A percentile compares a stretch with the other conserved stretches of the same genome.
These are phyloP conservation scores for Phytopythium helicoides DNA, from an alignment of 352 stramenopile genomes.

Conservation along the genomic window DNA sequence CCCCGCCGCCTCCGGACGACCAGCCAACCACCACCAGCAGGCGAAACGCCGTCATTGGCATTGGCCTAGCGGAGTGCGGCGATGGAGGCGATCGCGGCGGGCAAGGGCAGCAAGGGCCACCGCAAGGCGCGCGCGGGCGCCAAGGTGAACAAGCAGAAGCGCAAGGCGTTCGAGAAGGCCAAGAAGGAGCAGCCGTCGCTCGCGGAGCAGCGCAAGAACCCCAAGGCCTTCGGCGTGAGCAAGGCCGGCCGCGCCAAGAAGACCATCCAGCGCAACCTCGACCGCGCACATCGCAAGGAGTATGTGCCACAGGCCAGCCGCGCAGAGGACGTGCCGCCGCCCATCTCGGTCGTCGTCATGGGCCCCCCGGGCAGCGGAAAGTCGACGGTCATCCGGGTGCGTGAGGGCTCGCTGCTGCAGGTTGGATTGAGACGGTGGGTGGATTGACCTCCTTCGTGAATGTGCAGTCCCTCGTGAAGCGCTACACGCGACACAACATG, in stretches of 20 bases:
- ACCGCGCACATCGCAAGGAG: conserved; percentile 97
- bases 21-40: conserved; percentile 1
- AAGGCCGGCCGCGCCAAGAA: conserved; percentile 96
- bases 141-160: conserved; percentile 96
- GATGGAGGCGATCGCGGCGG: conserved; percentile 38
- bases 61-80: neutral
- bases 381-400: conserved; percentile 94
- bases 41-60: neutral
- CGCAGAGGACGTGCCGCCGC: conserved; percentile 87
- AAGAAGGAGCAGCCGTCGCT: conserved; percentile 75
- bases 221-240: conserved; percentile 95
- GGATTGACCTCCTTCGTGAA: neutral
- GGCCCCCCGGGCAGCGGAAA: conserved; percentile 97
- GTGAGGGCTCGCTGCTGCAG: neutral
- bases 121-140: conserved; percentile 84
- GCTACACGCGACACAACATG: conserved; percentile 99
- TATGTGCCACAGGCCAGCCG: conserved; percentile 91
- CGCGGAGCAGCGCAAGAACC: conserved; percentile 94
- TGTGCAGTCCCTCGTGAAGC: conserved; percentile 92
- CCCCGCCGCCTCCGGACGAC: neutral
- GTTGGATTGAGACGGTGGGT: too few species aligned
- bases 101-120: conserved; percentile 57
- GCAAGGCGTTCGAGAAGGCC: conserved; percentile 87
- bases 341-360: conserved; percentile 97
- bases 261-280: conserved; percentile 97